phyloP scores from a whole-genome alignment of 257 asterid genomes.

The Handroanthus guayacan region DNA sequence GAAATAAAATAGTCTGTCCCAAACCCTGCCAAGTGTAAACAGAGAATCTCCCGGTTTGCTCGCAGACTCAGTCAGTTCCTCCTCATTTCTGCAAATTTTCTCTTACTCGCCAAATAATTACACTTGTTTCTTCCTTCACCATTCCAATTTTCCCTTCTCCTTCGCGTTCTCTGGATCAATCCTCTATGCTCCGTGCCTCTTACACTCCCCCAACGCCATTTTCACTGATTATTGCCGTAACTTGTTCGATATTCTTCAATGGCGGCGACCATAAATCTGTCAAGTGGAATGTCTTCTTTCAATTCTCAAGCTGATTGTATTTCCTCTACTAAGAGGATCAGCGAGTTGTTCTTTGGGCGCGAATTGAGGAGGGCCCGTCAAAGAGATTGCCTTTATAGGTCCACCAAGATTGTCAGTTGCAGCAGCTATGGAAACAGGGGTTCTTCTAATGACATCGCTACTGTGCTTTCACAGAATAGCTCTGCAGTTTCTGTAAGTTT shows the following conservation, averaged over 20 bases:
- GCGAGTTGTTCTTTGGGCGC: conserved; percentile 46
- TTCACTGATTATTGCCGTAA: neutral
- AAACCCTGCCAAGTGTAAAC: conserved; percentile 17
- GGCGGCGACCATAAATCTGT: conserved; percentile 61
- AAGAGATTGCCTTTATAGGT: conserved; percentile 39
- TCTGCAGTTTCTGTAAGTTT: conserved; percentile 58
- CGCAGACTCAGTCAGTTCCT: conserved; percentile 24
- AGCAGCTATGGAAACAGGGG: conserved; percentile 37
- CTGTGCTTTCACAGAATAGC: conserved; percentile 49
- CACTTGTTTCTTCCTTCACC: conserved; percentile 1
- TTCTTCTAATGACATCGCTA: conserved; percentile 31
- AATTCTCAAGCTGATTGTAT: conserved; percentile 52
- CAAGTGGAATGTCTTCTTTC: conserved; percentile 47
- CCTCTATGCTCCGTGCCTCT: neutral
- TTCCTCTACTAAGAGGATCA: conserved; percentile 48
- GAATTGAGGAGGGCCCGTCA: conserved; percentile 35
- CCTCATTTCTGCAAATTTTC: neutral
- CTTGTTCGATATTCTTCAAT: conserved; percentile 31
- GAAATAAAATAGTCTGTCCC: conserved; percentile 22
- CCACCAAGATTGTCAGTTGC: conserved; percentile 30
- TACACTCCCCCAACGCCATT: neutral
- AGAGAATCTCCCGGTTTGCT: conserved; percentile 9
- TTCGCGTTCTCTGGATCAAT: neutral
- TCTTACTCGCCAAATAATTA: neutral
- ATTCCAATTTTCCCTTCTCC: neutral